Percentiles rank a stretch among this genome's conserved stretches.
Evolutionary conservation across 2,329 filamentous ascomycete genomes (phyloP).

Genomic region (Niveomyces coronatus): DNA sequence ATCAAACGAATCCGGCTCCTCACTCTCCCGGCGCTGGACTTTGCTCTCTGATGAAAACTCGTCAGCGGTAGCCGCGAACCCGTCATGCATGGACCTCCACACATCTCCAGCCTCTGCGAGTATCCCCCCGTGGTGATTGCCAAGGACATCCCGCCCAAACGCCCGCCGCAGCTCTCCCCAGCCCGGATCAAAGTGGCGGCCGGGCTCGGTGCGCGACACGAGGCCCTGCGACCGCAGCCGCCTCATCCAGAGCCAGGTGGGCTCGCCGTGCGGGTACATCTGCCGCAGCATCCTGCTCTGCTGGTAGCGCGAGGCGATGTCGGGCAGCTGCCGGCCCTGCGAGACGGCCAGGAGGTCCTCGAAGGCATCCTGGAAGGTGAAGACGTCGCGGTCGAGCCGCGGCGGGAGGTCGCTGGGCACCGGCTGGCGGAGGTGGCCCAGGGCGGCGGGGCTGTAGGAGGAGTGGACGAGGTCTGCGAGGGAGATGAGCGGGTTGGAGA

Average conservation of each 20-base stretch:
- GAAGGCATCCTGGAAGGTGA: slow-evolving; percentile 47
- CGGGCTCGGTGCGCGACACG: neutral
- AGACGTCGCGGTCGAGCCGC: slow-evolving; percentile 26
- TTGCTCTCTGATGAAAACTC: neutral
- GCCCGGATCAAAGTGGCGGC: slow-evolving; percentile 21
- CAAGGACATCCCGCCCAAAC: slow-evolving; percentile 16
- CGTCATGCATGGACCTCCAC: slow-evolving; percentile 11
- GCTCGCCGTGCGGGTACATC: slow-evolving; percentile 31
- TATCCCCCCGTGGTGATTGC: slow-evolving; percentile 10
- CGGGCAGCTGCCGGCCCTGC: slow-evolving; percentile 30
- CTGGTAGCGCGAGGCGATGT: slow-evolving; percentile 26
- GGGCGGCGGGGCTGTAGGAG: slow-evolving; percentile 34
- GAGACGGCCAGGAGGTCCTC: slow-evolving; percentile 44
- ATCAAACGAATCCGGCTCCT: slow-evolving; percentile 26
- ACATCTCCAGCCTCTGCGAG: slow-evolving; percentile 10
- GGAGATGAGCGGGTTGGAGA: slow-evolving; percentile 15
- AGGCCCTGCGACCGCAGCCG: slow-evolving; percentile 28
- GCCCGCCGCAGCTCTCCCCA: slow-evolving; percentile 22
- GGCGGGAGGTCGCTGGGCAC: slow-evolving; percentile 32
- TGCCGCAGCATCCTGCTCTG: slow-evolving; percentile 26
- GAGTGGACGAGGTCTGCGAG: slow-evolving; percentile 16
- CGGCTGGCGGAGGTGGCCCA: slow-evolving; percentile 37
- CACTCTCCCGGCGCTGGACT: neutral
- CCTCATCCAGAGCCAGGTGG: slow-evolving; percentile 31
- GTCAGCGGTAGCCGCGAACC: neutral